A percentile compares a stretch with the other conserved stretches of the same genome.
Conservation (phyloP, 2,329 filamentous ascomycete species). For the Sclerotiophoma versabilis region DNA sequence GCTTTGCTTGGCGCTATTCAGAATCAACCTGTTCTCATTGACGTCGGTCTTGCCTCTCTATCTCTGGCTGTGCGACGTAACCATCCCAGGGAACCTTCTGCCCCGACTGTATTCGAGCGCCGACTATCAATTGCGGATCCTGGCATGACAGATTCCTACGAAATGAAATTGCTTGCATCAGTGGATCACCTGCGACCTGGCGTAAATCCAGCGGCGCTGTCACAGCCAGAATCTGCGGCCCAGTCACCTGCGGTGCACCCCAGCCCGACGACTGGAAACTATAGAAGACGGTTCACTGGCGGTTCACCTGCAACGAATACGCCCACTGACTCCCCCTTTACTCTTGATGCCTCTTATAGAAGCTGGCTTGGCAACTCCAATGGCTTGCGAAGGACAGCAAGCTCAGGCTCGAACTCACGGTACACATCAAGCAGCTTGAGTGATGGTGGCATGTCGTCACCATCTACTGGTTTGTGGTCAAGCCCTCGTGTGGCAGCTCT, state of each 20-base stretch:
- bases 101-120: constrained; percentile 37
- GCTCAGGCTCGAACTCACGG: constrained; percentile 37
- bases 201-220: constrained; percentile 48
- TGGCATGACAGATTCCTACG: constrained; percentile 67
- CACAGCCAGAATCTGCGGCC: constrained; percentile 29
- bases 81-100: constrained; percentile 35
- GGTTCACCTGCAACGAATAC: constrained; percentile 32
- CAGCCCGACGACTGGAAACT: constrained; percentile 36
- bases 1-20: constrained; percentile 91
- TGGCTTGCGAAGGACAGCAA: constrained; percentile 50
- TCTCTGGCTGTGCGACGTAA: constrained; percentile 72
- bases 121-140: constrained; percentile 52
- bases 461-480: constrained; percentile 51
- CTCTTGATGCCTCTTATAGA: constrained; percentile 38
- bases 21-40: constrained; percentile 87
- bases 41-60: constrained; percentile 87
- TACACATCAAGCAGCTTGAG: constrained; percentile 27
- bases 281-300: constrained; percentile 29
- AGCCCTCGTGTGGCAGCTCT: constrained; percentile 30
- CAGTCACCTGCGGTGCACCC: constrained; percentile 41
- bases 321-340: constrained; percentile 40
- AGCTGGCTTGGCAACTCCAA: constrained; percentile 49
- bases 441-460: constrained; percentile 30
- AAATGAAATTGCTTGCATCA: constrained; percentile 76
- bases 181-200: constrained; percentile 73